Conservation (phyloP, 2,329 filamentous ascomycete species). For the Xylariaceae sp. region DNA sequence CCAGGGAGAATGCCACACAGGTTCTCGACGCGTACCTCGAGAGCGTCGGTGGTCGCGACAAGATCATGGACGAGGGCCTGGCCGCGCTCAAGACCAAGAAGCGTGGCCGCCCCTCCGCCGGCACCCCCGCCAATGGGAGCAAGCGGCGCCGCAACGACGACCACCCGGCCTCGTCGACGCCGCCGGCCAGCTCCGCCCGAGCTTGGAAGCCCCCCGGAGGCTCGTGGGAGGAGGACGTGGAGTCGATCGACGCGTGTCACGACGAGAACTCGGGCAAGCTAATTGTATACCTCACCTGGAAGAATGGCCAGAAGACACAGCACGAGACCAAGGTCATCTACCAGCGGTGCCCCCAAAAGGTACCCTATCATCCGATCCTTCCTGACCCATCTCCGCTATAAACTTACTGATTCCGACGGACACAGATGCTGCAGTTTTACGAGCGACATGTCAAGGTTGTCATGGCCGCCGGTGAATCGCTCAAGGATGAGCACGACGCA, state of each 20-base stretch:
- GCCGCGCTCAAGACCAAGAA: slow-evolving; percentile 53
- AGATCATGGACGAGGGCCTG: slow-evolving; percentile 48
- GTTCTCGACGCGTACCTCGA: slow-evolving; percentile 63
- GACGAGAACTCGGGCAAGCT: slow-evolving; percentile 57
- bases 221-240: slow-evolving; percentile 72
- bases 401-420: neutral
- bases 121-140: slow-evolving; percentile 33
- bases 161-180: slow-evolving; percentile 46
- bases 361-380: slow-evolving; percentile 29
- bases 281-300: slow-evolving; percentile 70
- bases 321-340: slow-evolving; percentile 67
- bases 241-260: slow-evolving; percentile 67
- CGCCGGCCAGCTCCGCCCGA: slow-evolving; percentile 38
- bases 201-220: slow-evolving; percentile 66
- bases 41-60: slow-evolving; percentile 59
- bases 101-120: slow-evolving; percentile 46
- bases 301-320: slow-evolving; percentile 68
- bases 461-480: slow-evolving; percentile 26
- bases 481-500: slow-evolving; percentile 17
- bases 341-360: slow-evolving; percentile 74
- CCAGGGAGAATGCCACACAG: slow-evolving; percentile 53
- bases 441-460: slow-evolving; percentile 55
- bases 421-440: slow-evolving; percentile 57
- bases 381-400: neutral
- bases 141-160: slow-evolving; percentile 49